These are phyloP conservation scores for Pelargonium myrrhifolium DNA, from an alignment of 441 rosid species.

Conservation along the genomic window DNA sequence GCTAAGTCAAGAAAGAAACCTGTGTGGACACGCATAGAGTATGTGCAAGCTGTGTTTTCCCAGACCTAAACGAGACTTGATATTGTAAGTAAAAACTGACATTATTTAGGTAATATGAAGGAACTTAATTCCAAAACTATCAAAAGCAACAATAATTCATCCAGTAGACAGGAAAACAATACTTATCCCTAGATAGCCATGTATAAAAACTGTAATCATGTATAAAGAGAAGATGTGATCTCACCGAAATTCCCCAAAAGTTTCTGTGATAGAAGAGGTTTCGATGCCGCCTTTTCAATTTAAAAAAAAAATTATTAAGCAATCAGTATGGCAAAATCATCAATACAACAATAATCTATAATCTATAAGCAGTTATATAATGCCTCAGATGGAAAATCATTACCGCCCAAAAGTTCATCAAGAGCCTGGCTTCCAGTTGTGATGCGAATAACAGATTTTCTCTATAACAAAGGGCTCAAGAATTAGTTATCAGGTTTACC, in stretches of 20 bases:
- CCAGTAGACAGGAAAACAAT: not conserved
- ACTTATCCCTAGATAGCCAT: not conserved
- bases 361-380: not conserved
- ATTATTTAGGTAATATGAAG: slow-evolving; percentile 5
- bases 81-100: not conserved
- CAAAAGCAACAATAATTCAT: slow-evolving; percentile 5
- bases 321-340: not conserved
- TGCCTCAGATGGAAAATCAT: not conserved
- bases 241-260: slow-evolving; percentile 85
- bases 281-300: slow-evolving; percentile 68
- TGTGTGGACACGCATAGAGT: slow-evolving; percentile 88
- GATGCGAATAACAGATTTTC: slow-evolving; percentile 64
- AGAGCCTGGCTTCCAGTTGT: slow-evolving; percentile 93
- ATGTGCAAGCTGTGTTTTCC: slow-evolving; percentile 93
- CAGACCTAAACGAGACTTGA: slow-evolving; percentile 47
- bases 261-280: slow-evolving; percentile 76
- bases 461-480: slow-evolving; percentile 31
- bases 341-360: not conserved
- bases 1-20: slow-evolving; percentile 35
- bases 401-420: slow-evolving; percentile 79
- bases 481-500: slow-evolving; percentile 2
- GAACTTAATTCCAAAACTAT: not conserved
- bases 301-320: slow-evolving; percentile 10
- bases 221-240: slow-evolving; percentile 9
- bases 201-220: not conserved